A percentile compares a stretch with the other conserved stretches of the same genome.
These are phyloP conservation scores for Botrytis aclada DNA, from an alignment of 2,329 filamentous ascomycete genomes.

Conservation along the genomic window DNA sequence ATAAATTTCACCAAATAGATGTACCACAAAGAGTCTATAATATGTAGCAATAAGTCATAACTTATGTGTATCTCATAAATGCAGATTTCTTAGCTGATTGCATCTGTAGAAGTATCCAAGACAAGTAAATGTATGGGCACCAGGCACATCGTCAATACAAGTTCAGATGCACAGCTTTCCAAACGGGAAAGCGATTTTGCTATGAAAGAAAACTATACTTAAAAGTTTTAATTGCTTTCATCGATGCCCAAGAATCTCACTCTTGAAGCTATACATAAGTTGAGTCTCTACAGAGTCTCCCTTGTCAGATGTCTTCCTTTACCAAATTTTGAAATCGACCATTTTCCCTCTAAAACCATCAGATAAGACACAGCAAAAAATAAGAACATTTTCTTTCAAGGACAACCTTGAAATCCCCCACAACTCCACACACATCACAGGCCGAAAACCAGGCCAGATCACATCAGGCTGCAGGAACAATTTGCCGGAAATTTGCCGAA, in stretches of 20 bases:
- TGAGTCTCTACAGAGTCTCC: not conserved
- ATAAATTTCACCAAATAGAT: not conserved
- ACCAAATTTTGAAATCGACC: not conserved
- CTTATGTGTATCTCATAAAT: not conserved
- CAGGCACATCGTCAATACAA: not conserved
- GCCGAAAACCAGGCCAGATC: not conserved
- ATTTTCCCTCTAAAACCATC: not conserved
- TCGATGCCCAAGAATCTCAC: not conserved
- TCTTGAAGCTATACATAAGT: not conserved
- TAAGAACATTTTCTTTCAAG: too few relatives aligned
- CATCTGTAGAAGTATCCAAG: not conserved
- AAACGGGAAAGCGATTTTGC: not conserved
- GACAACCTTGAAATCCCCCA: not conserved
- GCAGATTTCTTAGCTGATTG: not conserved
- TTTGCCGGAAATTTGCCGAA: not conserved
- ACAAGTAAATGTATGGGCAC: not conserved
- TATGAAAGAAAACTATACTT: not conserved
- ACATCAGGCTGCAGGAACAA: conserved; percentile 6
- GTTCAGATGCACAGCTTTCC: not conserved
- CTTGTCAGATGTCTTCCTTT: not conserved
- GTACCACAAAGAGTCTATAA: not conserved
- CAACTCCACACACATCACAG: conserved; percentile 2
- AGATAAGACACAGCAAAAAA: not conserved
- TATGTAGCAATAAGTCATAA: not conserved
- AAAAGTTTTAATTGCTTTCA: not conserved